Percentiles rank a stretch among this genome's conserved stretches.
These are phyloP conservation scores for Phoenix roebelenii DNA, from an alignment of 176 grass and related monocot species.

Conservation along the genomic window DNA sequence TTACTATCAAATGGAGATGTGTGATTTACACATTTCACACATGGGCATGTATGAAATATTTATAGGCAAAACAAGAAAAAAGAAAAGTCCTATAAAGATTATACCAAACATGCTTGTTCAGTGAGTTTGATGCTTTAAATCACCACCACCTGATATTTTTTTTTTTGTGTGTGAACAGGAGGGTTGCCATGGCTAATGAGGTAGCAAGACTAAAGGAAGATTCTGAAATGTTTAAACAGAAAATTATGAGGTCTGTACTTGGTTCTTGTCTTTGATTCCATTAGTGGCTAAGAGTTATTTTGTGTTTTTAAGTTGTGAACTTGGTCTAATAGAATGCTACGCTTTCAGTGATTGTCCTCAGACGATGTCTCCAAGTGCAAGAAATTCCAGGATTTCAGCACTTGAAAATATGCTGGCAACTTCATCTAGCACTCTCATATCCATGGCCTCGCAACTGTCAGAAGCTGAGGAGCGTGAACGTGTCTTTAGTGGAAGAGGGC, in stretches of 20 bases:
- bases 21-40: no score
- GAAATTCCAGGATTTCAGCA: constrained; percentile 88
- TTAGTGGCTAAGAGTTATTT: no score
- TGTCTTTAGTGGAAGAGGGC: constrained; percentile 51
- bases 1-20: no score
- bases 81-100: no score
- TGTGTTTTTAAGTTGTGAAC: neutral
- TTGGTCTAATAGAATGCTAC: constrained; percentile 3
- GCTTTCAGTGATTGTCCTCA: constrained; percentile 49
- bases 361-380: constrained; percentile 88
- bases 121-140: no score
- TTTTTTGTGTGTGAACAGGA: constrained; percentile 33
- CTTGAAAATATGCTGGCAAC: constrained; percentile 85
- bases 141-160: no score
- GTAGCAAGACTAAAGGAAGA: constrained; percentile 82
- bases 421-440: constrained; percentile 69
- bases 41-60: no score
- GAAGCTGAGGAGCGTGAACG: constrained; percentile 86
- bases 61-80: no score
- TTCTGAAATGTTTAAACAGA: constrained; percentile 34
- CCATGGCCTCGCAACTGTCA: constrained; percentile 85
- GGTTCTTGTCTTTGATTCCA: no score
- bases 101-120: no score
- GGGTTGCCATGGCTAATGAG: constrained; percentile 80
- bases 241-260: constrained; percentile 35